Percentiles rank a stretch among this genome's conserved stretches.
phyloP scores from a whole-genome alignment of 148 eudicot genomes.

The Rhododendron griersonianum region DNA sequence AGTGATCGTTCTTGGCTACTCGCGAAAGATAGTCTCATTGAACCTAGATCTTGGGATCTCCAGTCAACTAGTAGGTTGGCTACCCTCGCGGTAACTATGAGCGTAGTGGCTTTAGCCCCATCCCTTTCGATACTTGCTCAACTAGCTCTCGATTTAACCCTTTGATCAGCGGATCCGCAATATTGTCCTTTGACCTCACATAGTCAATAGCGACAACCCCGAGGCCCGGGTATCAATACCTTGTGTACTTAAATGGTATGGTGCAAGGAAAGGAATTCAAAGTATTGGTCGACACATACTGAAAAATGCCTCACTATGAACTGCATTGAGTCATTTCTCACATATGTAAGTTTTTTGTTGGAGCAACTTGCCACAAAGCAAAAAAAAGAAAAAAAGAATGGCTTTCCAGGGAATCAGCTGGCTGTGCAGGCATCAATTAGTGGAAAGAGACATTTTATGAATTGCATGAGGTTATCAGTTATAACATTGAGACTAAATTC shows the following conservation, averaged over 20 bases:
- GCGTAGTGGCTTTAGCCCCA: too few relatives aligned
- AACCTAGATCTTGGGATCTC: too few relatives aligned
- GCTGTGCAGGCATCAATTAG: not conserved
- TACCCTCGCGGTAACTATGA: too few relatives aligned
- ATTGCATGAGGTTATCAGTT: not conserved
- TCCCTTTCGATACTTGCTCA: too few relatives aligned
- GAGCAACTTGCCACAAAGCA: not conserved
- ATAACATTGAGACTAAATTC: not conserved
- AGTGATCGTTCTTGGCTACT: too few relatives aligned
- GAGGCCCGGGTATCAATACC: too few relatives aligned
- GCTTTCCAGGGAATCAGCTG: not conserved
- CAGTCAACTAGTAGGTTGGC: too few relatives aligned
- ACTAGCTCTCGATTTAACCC: too few relatives aligned
- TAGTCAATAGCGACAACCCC: too few relatives aligned
- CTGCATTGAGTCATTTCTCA: not conserved
- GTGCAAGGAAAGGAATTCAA: not conserved
- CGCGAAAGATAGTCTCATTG: too few relatives aligned
- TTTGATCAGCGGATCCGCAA: too few relatives aligned
- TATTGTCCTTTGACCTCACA: too few relatives aligned
- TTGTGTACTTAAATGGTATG: not conserved
- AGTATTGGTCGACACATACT: not conserved
- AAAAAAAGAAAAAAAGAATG: not conserved
- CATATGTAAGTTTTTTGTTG: not conserved
- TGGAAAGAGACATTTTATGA: not conserved
- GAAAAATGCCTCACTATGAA: not conserved